Base-by-base conservation (phyloP, 352 stramenopile species). In the Phytophthora brassicae region DNA sequence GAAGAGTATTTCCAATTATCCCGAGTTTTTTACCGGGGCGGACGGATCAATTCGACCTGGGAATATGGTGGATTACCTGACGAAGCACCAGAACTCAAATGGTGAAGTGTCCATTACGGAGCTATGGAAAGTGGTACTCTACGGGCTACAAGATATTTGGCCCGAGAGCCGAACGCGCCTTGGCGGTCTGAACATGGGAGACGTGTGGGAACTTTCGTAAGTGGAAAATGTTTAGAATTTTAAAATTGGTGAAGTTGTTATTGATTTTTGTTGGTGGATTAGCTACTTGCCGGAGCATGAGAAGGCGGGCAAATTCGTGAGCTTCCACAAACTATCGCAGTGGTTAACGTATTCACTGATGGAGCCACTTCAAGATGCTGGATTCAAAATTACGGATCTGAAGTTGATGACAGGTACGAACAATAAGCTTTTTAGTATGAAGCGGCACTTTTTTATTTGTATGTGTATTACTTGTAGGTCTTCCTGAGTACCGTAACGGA, bases 341-440 rank as follows among this genome's bases (percentile, higher is more conserved):
- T 96, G 87, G 87, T 63, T 94, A 46, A 95, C 87, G 17, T 96
- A 94, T 68, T 94, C 85, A 11, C 64, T 96, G 16, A 93, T 96
- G 79, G 87, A 96, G 58, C 87, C 87, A 0, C 66, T 94, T 23
- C 77, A 90, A 68, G 77, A 89, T n/a, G 81, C 82, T n/a, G 83
- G 84, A 0, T 75, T 95, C 26, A 85, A 84, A 46, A 81, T 95
- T 45, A 92, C 75, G 26, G 79, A 95, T 22, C 74, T 90, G 6
- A 76, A 87, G 29, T 67, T 89, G 52, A 92, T 82, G 74, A 80
- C 72, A 19, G 75, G 72, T 80, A 56, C 7, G 36, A 19, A 29
- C 36, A 16, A 28, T 14, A 23, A 20, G 4, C 12, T 22, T 22
- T 11, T 42, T n/a, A 6, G 7, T 44, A 14, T 44, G 8, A 8